These are phyloP conservation scores for Vishniacozyma victoriae DNA, from an alignment of 768 basidiomycete species.

Conservation along the genomic window DNA sequence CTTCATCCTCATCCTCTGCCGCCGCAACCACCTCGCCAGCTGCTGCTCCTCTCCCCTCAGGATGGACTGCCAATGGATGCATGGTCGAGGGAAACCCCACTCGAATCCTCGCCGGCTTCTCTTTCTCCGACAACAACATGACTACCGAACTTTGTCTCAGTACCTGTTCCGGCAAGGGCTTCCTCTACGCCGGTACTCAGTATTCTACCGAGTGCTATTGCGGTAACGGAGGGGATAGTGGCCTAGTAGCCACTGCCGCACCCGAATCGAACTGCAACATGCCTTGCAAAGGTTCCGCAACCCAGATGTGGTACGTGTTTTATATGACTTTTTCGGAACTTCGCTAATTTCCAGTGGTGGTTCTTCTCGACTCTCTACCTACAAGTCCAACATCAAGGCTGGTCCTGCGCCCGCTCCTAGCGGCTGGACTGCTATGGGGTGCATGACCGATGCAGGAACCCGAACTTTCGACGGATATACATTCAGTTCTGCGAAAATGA, in stretches of 20 bases:
- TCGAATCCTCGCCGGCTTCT: slow-evolving; percentile 29
- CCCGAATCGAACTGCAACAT: slow-evolving; percentile 59
- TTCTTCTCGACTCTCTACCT: not conserved
- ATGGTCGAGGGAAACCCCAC: slow-evolving; percentile 9
- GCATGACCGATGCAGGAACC: slow-evolving; percentile 5
- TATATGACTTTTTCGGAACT: slow-evolving; percentile 47
- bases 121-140: slow-evolving; percentile 47
- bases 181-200: slow-evolving; percentile 65
- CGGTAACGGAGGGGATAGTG: slow-evolving; percentile 59
- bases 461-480: slow-evolving; percentile 24
- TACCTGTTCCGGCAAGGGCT: slow-evolving; percentile 56
- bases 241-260: slow-evolving; percentile 58
- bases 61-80: slow-evolving; percentile 11
- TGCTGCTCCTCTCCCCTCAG: slow-evolving; percentile 12
- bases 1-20: slow-evolving; percentile 5
- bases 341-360: no score
- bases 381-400: not conserved
- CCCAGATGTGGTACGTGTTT: slow-evolving; percentile 46
- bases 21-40: not conserved
- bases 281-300: slow-evolving; percentile 58
- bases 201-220: slow-evolving; percentile 54
- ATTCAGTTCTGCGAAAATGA: slow-evolving; percentile 12
- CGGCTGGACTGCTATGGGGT: slow-evolving; percentile 11
- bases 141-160: slow-evolving; percentile 64
- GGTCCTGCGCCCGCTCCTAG: not conserved